A percentile compares a stretch with the other conserved stretches of the same genome.
Evolutionary conservation across 352 stramenopile genomes (phyloP).

Genomic region (Phytophthora niederhauseri): DNA sequence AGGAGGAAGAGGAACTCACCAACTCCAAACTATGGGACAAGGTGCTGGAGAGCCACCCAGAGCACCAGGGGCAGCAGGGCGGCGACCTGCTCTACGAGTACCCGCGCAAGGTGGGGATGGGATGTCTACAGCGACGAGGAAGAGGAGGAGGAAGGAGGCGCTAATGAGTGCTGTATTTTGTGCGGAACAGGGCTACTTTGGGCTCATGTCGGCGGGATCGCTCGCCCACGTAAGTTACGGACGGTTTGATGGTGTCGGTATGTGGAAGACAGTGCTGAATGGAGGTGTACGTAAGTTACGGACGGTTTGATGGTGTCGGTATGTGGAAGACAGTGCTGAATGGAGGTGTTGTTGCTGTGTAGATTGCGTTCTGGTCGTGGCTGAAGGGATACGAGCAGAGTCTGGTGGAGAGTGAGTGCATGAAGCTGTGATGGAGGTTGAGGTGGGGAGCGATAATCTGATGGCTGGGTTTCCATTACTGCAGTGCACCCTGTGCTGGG

Average conservation of each 20-base stretch:
- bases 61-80: conserved; percentile 53
- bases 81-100: conserved; percentile 87
- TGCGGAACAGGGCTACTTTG: conserved; percentile 72
- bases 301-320: not conserved
- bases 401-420: conserved; percentile 72
- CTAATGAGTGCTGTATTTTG: conserved; percentile 12
- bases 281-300: conserved; percentile 62
- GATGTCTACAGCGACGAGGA: not conserved
- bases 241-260: not conserved
- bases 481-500: conserved; percentile 66
- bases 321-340: conserved; percentile 1
- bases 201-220: conserved; percentile 76
- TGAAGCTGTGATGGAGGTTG: not conserved
- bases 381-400: conserved; percentile 89
- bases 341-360: conserved; percentile 5
- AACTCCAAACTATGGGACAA: conserved; percentile 80
- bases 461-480: conserved; percentile 13
- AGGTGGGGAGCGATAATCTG: not conserved
- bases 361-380: conserved; percentile 92
- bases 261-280: conserved; percentile 1
- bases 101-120: conserved; percentile 63
- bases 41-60: conserved; percentile 60
- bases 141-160: not conserved
- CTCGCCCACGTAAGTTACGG: conserved; percentile 64
- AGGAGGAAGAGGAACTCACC: conserved; percentile 54